Base-by-base conservation (phyloP, 2,329 filamentous ascomycete genomes). In the Beauveria australis region DNA sequence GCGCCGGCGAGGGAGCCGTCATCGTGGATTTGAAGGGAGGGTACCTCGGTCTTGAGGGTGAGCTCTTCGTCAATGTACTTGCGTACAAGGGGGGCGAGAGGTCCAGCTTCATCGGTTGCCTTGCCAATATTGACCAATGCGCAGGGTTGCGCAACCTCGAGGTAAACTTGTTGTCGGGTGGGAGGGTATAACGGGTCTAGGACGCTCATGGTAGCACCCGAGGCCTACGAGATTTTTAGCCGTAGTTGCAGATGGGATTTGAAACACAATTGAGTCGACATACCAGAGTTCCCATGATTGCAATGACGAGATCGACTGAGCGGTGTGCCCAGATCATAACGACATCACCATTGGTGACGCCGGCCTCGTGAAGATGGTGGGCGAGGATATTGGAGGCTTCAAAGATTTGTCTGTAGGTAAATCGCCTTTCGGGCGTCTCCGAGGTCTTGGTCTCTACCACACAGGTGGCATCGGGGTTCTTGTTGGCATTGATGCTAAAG, bases 261-360 rank as follows among this genome's bases (percentile, higher is more conserved):
- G n/a, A 33, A 3, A 33, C 3, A 14, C 9, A 12, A 6, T 51
- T 5, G 2, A 14, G 48, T 14, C 33, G 8, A 19, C 26, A 9
- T 51, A 63, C 64, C 71, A 85, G 70, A 24, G 81, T 82, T 62
- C 92, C 92, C 90, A 96, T 96, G 59, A 92, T 86, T 41, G 88
- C 90, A 52, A 78, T 70, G 48, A 84, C 78, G 14, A 85, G 72
- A 30, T 84, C 81, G 40, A 96, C 92, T 61, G 86, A 86, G 61
- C 92, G 85, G 74, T 96, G 84, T 60, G 91, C 91, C 70, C 87
- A 97, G 64, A 94, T 89, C 90, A 96, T 96, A 68, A 96, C 91
- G 2, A 96, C 92, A 70, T 97, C 92, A 9, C 91, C 92, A 66
- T 85, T 79, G 62, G 86, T 80, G 64, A 91, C 80, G 61, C 92